phyloP scores from a whole-genome alignment of 352 stramenopile genomes.

The Globisporangium recalcitrans region DNA sequence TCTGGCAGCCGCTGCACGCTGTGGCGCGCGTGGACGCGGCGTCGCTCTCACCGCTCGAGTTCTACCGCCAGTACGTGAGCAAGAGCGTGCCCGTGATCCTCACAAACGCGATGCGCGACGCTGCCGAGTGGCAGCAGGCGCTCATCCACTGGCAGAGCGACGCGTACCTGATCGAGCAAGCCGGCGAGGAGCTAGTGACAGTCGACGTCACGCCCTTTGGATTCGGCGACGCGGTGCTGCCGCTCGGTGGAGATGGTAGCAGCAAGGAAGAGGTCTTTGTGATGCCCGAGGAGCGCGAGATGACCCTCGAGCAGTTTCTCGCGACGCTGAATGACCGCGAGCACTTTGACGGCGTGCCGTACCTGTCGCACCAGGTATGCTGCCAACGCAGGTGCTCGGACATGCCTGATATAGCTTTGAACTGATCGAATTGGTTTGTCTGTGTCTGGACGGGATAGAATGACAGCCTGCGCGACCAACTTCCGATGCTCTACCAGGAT shows the following conservation, averaged over 20 bases:
- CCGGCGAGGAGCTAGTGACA: constrained; percentile 39
- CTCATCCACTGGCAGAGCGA: constrained; percentile 46
- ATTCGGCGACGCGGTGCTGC: constrained; percentile 62
- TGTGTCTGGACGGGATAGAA: constrained; percentile 31
- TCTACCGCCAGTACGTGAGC: constrained; percentile 73
- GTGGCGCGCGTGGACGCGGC: constrained; percentile 47
- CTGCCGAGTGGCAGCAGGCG: constrained; percentile 44
- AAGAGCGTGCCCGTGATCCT: constrained; percentile 76
- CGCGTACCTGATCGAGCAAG: constrained; percentile 47
- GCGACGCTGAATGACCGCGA: constrained; percentile 39
- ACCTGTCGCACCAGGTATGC: constrained; percentile 70
- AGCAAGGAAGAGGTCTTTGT: constrained; percentile 41
- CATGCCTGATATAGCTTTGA: background rate
- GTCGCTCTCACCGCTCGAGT: constrained; percentile 40
- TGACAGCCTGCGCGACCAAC: constrained; percentile 68
- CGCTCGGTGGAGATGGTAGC: constrained; percentile 15
- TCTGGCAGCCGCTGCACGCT: constrained; percentile 59
- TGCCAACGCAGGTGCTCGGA: too few relatives aligned
- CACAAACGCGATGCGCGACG: constrained; percentile 47
- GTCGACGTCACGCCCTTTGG: constrained; percentile 81
- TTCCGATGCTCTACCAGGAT: constrained; percentile 56
- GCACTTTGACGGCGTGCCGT: constrained; percentile 66
- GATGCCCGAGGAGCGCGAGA: constrained; percentile 77
- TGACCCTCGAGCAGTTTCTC: constrained; percentile 61
- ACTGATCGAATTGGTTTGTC: background rate